Percentiles rank a stretch among this genome's conserved stretches.
Evolutionary conservation across 257 asterid species (phyloP).

Genomic region (Perilla frutescens): DNA sequence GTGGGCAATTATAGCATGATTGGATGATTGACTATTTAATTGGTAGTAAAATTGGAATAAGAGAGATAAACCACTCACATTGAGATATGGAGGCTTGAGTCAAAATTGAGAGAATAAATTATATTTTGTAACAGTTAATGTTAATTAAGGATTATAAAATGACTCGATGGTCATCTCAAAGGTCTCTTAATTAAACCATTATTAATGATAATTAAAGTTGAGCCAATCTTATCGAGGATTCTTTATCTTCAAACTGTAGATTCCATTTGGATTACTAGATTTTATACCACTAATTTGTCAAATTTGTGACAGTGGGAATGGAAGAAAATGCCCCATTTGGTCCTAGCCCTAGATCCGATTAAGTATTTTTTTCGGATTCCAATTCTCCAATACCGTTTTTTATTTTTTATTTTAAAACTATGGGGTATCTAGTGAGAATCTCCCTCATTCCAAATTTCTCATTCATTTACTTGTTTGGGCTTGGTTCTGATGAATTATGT

Average conservation of each 20-base stretch:
- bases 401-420: constrained; percentile 1
- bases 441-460: constrained; percentile 31
- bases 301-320: constrained; percentile 17
- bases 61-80: constrained; percentile 29
- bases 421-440: constrained; percentile 41
- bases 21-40: constrained; percentile 18
- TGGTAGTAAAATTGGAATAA: not conserved
- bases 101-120: constrained; percentile 11
- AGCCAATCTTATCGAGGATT: constrained; percentile 42
- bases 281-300: constrained; percentile 46
- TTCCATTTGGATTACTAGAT: constrained; percentile 63
- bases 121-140: not conserved
- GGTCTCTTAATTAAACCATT: constrained; percentile 39
- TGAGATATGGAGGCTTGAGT: constrained; percentile 9
- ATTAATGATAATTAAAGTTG: constrained; percentile 38
- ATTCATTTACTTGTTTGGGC: not conserved
- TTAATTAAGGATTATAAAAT: constrained; percentile 18
- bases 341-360: constrained; percentile 36
- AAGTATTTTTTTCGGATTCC: constrained; percentile 31
- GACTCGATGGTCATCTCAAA: constrained; percentile 32
- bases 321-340: constrained; percentile 26
- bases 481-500: not conserved
- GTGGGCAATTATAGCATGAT: constrained; percentile 28
- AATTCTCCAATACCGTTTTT: constrained; percentile 39
- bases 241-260: constrained; percentile 43